Evolutionary conservation across 2,329 filamentous ascomycete genomes (phyloP).

Genomic region (Fragosphaeria purpurea): DNA sequence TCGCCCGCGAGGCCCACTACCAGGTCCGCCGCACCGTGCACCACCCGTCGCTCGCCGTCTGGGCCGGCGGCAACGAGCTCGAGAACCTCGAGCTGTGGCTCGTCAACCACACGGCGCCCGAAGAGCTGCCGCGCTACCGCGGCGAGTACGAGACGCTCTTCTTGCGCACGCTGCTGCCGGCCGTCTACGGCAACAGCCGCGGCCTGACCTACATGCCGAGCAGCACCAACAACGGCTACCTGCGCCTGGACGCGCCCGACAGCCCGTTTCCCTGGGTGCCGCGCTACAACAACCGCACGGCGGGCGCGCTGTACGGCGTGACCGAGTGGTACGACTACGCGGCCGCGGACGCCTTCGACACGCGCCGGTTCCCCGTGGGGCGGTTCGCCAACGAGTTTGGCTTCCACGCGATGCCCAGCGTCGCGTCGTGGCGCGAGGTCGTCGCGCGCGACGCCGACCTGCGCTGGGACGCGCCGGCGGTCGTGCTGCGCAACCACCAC

Average conservation of each 20-base stretch:
- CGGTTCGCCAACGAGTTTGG: conserved; percentile 56
- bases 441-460: conserved; percentile 37
- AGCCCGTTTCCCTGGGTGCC: conserved; percentile 40
- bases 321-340: conserved; percentile 54
- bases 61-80: conserved; percentile 38
- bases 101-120: conserved; percentile 29
- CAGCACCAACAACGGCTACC: conserved; percentile 50
- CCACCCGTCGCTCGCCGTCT: conserved; percentile 45
- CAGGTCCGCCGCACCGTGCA: conserved; percentile 52
- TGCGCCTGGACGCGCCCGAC: conserved; percentile 41
- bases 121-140: conserved; percentile 30
- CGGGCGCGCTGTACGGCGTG: conserved; percentile 47
- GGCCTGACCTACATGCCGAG: conserved; percentile 52
- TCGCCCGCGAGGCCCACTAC: conserved; percentile 45
- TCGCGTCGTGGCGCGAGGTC: conserved; percentile 48
- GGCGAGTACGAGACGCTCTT: conserved; percentile 50
- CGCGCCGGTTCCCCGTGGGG: conserved; percentile 42
- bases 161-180: conserved; percentile 41
- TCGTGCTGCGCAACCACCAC: conserved; percentile 50
- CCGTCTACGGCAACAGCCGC: conserved; percentile 46
- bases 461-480: conserved; percentile 44
- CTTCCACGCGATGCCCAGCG: conserved; percentile 51
- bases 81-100: conserved; percentile 41
- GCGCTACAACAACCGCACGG: conserved; percentile 43
- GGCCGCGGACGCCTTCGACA: conserved; percentile 40